Percentiles rank a stretch among this genome's conserved stretches.
These are phyloP conservation scores for Acanthochlamys bracteata DNA, from an alignment of 106 monocot genomes.

Conservation along the genomic window DNA sequence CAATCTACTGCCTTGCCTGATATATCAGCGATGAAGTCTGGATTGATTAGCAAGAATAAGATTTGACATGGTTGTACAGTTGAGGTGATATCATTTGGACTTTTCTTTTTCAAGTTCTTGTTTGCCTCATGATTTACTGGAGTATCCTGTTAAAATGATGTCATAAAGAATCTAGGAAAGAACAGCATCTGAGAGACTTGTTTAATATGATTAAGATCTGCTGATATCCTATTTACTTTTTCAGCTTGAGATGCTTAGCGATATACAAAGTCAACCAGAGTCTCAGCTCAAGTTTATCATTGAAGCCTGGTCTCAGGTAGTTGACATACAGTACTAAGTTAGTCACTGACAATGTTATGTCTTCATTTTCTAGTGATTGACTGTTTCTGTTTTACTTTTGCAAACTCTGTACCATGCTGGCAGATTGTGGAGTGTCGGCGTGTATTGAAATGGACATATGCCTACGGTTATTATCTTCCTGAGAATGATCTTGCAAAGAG, in stretches of 20 bases:
- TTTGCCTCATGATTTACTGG: no score
- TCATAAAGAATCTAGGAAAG: no score
- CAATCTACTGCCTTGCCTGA: no score
- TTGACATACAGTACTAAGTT: background rate
- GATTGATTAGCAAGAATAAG: no score
- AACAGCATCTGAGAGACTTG: no score
- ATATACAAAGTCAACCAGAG: conserved; percentile 67
- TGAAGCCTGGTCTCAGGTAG: conserved; percentile 72
- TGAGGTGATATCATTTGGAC: no score
- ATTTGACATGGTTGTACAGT: no score
- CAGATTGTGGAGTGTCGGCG: conserved; percentile 98
- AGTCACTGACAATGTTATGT: background rate
- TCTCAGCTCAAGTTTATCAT: conserved; percentile 72
- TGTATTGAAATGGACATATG: conserved; percentile 97
- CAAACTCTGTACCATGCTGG: background rate
- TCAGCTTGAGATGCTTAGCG: conserved; percentile 67
- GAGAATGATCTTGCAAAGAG: conserved; percentile 89
- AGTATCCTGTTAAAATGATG: no score
- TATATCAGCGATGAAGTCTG: no score
- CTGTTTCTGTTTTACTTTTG: background rate
- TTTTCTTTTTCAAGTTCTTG: no score
- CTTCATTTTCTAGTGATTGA: background rate
- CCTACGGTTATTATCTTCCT: conserved; percentile 95
- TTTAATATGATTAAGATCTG: no score
- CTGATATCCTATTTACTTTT: background rate